A percentile compares a stretch with the other conserved stretches of the same genome.
These are phyloP conservation scores for Leptographium lundbergii DNA, from an alignment of 2,329 filamentous ascomycete genomes.

Conservation along the genomic window DNA sequence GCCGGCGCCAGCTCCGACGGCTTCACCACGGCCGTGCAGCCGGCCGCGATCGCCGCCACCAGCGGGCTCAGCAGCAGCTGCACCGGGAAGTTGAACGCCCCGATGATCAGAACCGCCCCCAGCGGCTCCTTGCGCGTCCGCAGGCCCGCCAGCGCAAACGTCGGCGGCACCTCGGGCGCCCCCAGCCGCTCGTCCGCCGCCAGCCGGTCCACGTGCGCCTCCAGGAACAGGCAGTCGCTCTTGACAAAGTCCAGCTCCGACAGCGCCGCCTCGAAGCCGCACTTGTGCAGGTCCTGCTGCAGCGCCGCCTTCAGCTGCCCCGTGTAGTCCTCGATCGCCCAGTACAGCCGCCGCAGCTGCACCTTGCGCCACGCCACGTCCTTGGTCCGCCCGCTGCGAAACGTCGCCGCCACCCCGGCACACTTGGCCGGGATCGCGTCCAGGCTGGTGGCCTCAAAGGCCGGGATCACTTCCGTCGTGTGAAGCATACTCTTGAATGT, in stretches of 20 bases:
- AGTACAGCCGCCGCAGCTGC: slow-evolving; percentile 91
- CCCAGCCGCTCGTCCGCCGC: slow-evolving; percentile 65
- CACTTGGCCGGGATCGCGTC: slow-evolving; percentile 52
- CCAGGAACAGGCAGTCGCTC: slow-evolving; percentile 68
- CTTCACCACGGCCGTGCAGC: slow-evolving; percentile 83
- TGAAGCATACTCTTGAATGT: too few species aligned
- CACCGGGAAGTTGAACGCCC: slow-evolving; percentile 89
- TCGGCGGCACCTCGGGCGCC: slow-evolving; percentile 48
- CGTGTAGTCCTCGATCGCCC: slow-evolving; percentile 73
- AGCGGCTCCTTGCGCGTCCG: slow-evolving; percentile 79
- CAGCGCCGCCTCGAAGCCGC: slow-evolving; percentile 58
- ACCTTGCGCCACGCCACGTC: slow-evolving; percentile 67
- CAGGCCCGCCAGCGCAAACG: slow-evolving; percentile 57
- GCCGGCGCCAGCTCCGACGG: slow-evolving; percentile 73
- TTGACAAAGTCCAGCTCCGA: slow-evolving; percentile 67
- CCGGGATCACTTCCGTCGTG: slow-evolving; percentile 22
- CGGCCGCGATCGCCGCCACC: slow-evolving; percentile 82
- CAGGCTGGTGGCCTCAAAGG: slow-evolving; percentile 49
- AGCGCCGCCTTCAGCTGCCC: slow-evolving; percentile 63
- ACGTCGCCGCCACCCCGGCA: slow-evolving; percentile 52
- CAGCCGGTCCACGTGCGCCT: slow-evolving; percentile 69
- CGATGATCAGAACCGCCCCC: slow-evolving; percentile 73
- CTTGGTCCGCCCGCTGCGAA: slow-evolving; percentile 68
- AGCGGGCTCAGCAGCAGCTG: slow-evolving; percentile 67
- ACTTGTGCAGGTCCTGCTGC: slow-evolving; percentile 66